phyloP scores from a whole-genome alignment of 352 stramenopile genomes.

The Phytopythium helicoides region DNA sequence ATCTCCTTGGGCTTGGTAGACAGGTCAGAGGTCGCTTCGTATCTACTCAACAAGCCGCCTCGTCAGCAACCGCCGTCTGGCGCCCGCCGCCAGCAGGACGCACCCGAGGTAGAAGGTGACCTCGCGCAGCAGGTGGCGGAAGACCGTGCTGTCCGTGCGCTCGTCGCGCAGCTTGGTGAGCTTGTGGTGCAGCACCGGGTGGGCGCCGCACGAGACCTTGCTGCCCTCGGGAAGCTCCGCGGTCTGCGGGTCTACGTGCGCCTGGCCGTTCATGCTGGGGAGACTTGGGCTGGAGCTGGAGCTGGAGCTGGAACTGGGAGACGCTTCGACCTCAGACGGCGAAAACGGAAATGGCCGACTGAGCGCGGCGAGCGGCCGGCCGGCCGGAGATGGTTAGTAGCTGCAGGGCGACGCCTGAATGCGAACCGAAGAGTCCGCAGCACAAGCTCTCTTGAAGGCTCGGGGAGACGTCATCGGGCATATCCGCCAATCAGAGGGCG shows the following conservation, averaged over 20 bases:
- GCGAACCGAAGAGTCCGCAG: constrained; percentile 4
- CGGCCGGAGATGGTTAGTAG: constrained; percentile 1
- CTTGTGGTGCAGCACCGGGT: constrained; percentile 95
- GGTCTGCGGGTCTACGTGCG: constrained; percentile 61
- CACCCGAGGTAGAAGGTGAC: constrained; percentile 98
- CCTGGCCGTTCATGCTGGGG: constrained; percentile 55
- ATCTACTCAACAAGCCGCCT: constrained; percentile 28
- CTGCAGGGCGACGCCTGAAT: constrained; percentile 5
- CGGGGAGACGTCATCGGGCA: not conserved
- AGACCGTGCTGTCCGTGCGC: constrained; percentile 90
- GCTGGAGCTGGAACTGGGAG: not conserved
- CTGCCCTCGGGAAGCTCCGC: constrained; percentile 56
- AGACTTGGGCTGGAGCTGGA: too few species aligned
- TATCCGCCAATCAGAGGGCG: constrained; percentile 1
- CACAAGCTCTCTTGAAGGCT: not conserved
- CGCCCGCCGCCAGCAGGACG: constrained; percentile 26
- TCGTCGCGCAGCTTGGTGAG: constrained; percentile 96
- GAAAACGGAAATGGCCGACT: constrained; percentile 18
- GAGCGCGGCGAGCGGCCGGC: not conserved
- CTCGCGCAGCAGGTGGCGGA: constrained; percentile 95
- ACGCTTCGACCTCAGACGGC: constrained; percentile 3
- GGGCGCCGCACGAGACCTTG: constrained; percentile 84
- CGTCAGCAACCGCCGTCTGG: too few species aligned
- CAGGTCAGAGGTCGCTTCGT: constrained; percentile 78
- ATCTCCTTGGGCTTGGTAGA: constrained; percentile 68